Evolutionary conservation across 306 rosid genomes (phyloP).

Genomic region (Dalbergia oliveri): DNA sequence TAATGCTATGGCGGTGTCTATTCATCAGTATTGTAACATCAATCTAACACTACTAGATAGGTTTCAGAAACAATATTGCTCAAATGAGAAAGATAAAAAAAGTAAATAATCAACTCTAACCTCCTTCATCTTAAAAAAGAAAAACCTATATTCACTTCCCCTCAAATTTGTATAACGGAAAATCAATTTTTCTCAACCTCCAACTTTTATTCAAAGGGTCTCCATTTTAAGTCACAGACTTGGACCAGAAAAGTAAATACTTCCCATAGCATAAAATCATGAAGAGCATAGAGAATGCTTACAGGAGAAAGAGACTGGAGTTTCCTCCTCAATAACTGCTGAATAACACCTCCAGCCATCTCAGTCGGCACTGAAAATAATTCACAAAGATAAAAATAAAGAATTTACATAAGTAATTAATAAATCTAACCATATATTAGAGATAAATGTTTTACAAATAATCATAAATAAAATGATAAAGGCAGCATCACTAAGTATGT

Average conservation of each 20-base stretch:
- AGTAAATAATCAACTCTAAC: background rate
- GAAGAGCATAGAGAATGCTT: conserved; percentile 44
- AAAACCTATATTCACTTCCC: background rate
- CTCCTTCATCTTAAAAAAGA: background rate
- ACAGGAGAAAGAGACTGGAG: conserved; percentile 63
- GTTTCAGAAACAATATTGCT: conserved; percentile 1
- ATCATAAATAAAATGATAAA: background rate
- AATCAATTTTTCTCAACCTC: conserved; percentile 6
- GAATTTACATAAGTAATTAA: no score
- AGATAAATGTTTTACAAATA: background rate
- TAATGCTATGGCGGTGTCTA: background rate
- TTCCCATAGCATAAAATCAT: conserved; percentile 16
- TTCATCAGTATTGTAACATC: conserved; percentile 1
- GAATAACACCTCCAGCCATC: conserved; percentile 5
- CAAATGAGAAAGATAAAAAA: background rate
- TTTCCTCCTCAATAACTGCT: conserved; percentile 8
- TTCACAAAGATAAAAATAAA: no score
- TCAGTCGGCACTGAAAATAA: background rate
- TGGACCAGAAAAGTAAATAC: conserved; percentile 9
- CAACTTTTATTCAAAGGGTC: background rate
- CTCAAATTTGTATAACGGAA: background rate
- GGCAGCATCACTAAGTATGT: background rate
- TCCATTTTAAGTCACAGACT: background rate
- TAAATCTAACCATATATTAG: no score
- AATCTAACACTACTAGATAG: background rate